These are phyloP conservation scores for Tulasnella sp. DNA, from an alignment of 768 basidiomycete species.

Conservation along the genomic window DNA sequence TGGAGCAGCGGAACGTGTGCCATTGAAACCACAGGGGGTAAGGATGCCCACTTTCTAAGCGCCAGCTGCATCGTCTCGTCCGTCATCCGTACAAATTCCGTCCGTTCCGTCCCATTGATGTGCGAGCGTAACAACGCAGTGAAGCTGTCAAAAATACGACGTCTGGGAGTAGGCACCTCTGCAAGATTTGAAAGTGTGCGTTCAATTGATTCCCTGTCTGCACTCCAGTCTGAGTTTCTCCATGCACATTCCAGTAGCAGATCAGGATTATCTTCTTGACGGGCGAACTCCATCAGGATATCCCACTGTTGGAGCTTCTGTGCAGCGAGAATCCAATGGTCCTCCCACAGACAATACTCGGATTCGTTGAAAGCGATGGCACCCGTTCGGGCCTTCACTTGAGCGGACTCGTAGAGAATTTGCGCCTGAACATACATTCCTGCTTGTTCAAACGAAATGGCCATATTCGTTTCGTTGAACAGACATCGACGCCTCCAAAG, in stretches of 20 bases:
- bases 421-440: conserved; percentile 95
- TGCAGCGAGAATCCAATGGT: conserved; percentile 93
- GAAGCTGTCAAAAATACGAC: conserved; percentile 94
- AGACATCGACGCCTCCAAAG: conserved; percentile 83
- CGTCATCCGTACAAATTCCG: conserved; percentile 72
- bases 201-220: conserved; percentile 54
- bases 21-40: conserved; percentile 75
- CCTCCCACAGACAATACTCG: conserved; percentile 97
- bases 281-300: conserved; percentile 77
- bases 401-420: conserved; percentile 77
- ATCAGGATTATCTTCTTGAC: conserved; percentile 80
- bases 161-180: conserved; percentile 86
- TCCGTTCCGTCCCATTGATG: conserved; percentile 63
- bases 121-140: conserved; percentile 60
- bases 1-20: conserved; percentile 91
- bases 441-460: conserved; percentile 83
- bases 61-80: conserved; percentile 97
- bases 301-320: conserved; percentile 99
- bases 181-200: conserved; percentile 63
- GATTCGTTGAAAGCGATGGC: conserved; percentile 81
- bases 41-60: conserved; percentile 85
- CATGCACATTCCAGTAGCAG: conserved; percentile 90
- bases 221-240: conserved; percentile 79
- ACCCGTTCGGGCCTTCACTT: conserved; percentile 69
- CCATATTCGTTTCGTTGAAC: conserved; percentile 81